phyloP scores from a whole-genome alignment of 345 rosid species.

The Aurinia saxatilis region DNA sequence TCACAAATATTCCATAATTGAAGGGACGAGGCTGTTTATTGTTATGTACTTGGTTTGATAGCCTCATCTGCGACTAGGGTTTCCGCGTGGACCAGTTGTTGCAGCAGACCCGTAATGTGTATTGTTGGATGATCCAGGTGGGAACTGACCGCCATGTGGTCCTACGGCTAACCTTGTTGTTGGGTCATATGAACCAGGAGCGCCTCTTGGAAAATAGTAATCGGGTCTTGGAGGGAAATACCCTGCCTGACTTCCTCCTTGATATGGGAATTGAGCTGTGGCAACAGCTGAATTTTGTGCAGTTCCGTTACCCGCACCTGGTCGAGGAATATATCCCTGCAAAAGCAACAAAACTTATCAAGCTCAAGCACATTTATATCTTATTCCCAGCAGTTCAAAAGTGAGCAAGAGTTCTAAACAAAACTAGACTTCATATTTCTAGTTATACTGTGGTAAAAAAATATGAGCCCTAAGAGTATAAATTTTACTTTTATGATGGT shows the following conservation, averaged over 20 bases:
- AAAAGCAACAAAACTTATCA: not conserved
- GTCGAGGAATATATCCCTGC: conserved; percentile 41
- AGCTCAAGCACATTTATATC: not conserved
- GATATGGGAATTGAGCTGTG: conserved; percentile 35
- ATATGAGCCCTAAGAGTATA: not conserved
- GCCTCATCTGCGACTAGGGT: conserved; percentile 50
- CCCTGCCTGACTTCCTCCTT: conserved; percentile 51
- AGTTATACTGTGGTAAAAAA: not conserved
- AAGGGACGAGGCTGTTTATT: not conserved
- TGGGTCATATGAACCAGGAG: conserved; percentile 30
- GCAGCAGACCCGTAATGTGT: conserved; percentile 53
- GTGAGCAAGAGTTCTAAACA: not conserved
- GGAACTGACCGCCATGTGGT: conserved; percentile 28
- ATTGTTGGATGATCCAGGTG: conserved; percentile 40
- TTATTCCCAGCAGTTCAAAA: not conserved
- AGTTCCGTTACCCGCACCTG: conserved; percentile 29
- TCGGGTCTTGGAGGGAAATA: conserved; percentile 40
- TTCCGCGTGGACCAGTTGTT: conserved; percentile 53
- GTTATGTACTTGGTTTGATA: conserved; percentile 8
- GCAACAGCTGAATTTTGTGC: conserved; percentile 30
- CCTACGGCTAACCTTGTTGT: conserved; percentile 32
- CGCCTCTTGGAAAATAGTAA: conserved; percentile 36
- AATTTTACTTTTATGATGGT: not conserved
- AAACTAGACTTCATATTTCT: not conserved
- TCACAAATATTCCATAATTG: not conserved